phyloP scores from a whole-genome alignment of 352 stramenopile species.

The Pythium brachiatum region DNA sequence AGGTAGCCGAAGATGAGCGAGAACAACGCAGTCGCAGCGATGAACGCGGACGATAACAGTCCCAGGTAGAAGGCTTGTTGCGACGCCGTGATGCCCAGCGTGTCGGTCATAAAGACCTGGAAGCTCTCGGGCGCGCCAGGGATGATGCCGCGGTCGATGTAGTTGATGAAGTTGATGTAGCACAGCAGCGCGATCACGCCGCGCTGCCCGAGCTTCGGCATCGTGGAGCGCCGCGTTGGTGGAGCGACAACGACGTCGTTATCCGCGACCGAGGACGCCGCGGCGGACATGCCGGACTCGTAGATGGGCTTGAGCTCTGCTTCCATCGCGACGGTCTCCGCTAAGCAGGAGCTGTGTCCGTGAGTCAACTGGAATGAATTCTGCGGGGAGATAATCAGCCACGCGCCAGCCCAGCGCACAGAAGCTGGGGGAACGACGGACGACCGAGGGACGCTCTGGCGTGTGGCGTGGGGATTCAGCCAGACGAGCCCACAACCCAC shows the following conservation, averaged over 20 bases:
- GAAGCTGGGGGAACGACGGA: background rate
- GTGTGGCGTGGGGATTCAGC: background rate
- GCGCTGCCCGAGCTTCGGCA: constrained; percentile 19
- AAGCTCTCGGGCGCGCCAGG: constrained; percentile 91
- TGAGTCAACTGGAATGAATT: no score
- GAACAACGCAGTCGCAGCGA: constrained; percentile 90
- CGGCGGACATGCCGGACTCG: background rate
- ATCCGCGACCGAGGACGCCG: background rate
- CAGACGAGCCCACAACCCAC: background rate
- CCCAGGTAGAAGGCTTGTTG: constrained; percentile 82
- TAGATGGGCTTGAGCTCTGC: background rate
- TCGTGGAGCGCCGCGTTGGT: background rate
- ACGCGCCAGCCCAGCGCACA: background rate
- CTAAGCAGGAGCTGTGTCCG: background rate
- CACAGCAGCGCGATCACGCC: constrained; percentile 83
- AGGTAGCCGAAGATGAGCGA: constrained; percentile 91
- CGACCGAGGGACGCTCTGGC: background rate
- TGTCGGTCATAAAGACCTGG: constrained; percentile 87
- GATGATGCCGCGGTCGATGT: constrained; percentile 95
- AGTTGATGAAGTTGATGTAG: constrained; percentile 93
- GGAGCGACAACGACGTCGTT: background rate
- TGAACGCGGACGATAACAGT: constrained; percentile 91
- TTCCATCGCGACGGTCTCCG: background rate
- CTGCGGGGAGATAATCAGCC: background rate
- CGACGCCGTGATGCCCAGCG: constrained; percentile 53